A percentile compares a stretch with the other conserved stretches of the same genome.
These are phyloP conservation scores for Hypoxylon rubiginosum DNA, from an alignment of 2,329 filamentous ascomycete genomes.

Conservation along the genomic window DNA sequence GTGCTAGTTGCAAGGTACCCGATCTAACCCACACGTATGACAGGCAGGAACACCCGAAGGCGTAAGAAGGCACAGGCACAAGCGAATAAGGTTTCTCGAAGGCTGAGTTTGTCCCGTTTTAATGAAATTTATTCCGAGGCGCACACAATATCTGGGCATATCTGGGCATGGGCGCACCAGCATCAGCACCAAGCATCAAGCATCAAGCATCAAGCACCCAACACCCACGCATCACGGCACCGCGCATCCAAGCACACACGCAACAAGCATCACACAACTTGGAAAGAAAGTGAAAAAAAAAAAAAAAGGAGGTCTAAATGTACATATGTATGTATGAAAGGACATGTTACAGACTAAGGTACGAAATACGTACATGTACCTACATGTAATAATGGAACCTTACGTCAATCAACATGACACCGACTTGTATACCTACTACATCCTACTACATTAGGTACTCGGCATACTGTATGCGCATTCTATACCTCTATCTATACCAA, in stretches of 20 bases:
- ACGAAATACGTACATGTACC: conserved; percentile 2
- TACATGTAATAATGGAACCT: conserved; percentile 39
- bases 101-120: conserved; percentile 37
- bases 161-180: background rate
- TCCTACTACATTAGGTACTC: too few species aligned
- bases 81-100: conserved; percentile 41
- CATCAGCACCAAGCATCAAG: background rate
- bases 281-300: background rate
- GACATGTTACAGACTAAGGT: background rate
- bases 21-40: conserved; percentile 40
- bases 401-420: conserved; percentile 43
- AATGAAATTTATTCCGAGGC: conserved; percentile 38
- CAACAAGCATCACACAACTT: background rate
- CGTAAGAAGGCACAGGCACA: conserved; percentile 5
- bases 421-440: conserved; percentile 20
- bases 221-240: background rate
- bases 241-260: background rate
- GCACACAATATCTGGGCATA: conserved; percentile 8
- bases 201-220: background rate
- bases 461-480: background rate
- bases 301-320: too few species aligned
- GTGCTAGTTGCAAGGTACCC: conserved; percentile 39
- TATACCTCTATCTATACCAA: too few species aligned
- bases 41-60: conserved; percentile 42
- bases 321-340: too few species aligned